phyloP scores from a whole-genome alignment of 2,329 filamentous ascomycete species.

The Xylaria sp. region DNA sequence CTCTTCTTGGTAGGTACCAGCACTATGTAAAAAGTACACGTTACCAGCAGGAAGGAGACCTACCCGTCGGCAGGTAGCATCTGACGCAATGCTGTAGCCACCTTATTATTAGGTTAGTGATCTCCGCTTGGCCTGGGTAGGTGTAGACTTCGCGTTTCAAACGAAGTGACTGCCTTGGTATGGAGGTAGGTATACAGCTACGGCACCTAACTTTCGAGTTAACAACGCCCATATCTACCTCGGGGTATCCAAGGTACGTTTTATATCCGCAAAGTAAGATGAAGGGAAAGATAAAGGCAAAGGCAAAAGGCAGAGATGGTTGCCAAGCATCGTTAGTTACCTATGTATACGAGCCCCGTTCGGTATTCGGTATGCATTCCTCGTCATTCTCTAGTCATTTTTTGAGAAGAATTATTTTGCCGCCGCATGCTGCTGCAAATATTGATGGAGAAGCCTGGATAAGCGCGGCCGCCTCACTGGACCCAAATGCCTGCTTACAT shows the following conservation, averaged over 20 bases:
- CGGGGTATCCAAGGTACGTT: background rate
- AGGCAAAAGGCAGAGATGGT: too few species aligned
- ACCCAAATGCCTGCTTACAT: constrained; percentile 10
- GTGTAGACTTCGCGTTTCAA: background rate
- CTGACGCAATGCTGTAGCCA: constrained; percentile 2
- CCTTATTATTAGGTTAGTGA: background rate
- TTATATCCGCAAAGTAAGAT: background rate
- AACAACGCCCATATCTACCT: too few species aligned
- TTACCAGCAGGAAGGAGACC: constrained; percentile 15
- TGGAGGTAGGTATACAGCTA: too few species aligned
- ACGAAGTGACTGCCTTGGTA: background rate
- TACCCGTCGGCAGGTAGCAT: constrained; percentile 3
- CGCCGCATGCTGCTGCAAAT: background rate
- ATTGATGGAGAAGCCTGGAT: constrained; percentile 15
- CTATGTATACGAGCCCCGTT: background rate
- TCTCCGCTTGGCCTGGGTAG: constrained; percentile 1
- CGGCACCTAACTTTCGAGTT: too few species aligned
- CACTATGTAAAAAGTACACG: background rate
- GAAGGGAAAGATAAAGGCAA: too few species aligned
- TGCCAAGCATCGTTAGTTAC: too few species aligned
- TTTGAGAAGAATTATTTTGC: background rate
- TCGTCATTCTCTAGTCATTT: constrained; percentile 4
- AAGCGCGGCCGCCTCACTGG: constrained; percentile 21
- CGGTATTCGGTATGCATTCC: constrained; percentile 1
- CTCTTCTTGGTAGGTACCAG: too few species aligned